phyloP scores from a whole-genome alignment of 2,329 filamentous ascomycete species.

The Conoideocrella luteorostrata region DNA sequence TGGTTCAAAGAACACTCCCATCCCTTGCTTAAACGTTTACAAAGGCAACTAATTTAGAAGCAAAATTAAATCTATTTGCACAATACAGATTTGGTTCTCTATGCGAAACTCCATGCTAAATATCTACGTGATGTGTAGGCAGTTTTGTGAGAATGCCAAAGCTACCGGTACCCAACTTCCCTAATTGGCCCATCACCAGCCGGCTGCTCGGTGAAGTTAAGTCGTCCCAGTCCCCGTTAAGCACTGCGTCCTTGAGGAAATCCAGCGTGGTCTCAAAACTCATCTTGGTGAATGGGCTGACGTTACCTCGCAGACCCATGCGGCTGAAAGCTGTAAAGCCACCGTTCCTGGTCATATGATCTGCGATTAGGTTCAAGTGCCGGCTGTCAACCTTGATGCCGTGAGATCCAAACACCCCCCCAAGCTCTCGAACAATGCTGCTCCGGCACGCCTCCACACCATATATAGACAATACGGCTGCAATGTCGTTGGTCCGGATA shows the following conservation, averaged over 20 bases:
- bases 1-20: too few species aligned
- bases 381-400: slow-evolving; percentile 87
- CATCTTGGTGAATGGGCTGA: slow-evolving; percentile 96
- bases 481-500: slow-evolving; percentile 89
- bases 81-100: too few species aligned
- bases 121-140: slow-evolving; percentile 40
- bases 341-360: slow-evolving; percentile 94
- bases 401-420: slow-evolving; percentile 80
- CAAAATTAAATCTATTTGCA: too few species aligned
- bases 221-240: slow-evolving; percentile 87
- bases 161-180: slow-evolving; percentile 79
- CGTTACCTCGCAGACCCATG: slow-evolving; percentile 76
- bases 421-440: slow-evolving; percentile 81
- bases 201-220: slow-evolving; percentile 77
- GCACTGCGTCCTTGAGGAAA: slow-evolving; percentile 86
- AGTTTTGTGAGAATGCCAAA: slow-evolving; percentile 76
- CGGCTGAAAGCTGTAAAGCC: slow-evolving; percentile 89
- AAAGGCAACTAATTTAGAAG: too few species aligned
- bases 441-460: slow-evolving; percentile 89
- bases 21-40: too few species aligned
- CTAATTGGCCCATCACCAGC: slow-evolving; percentile 79
- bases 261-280: slow-evolving; percentile 96
- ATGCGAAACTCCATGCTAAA: too few species aligned
- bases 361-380: slow-evolving; percentile 90
- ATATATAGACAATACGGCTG: slow-evolving; percentile 75